Conservation (phyloP, 768 basidiomycete species). For the Crucibulum laeve region DNA sequence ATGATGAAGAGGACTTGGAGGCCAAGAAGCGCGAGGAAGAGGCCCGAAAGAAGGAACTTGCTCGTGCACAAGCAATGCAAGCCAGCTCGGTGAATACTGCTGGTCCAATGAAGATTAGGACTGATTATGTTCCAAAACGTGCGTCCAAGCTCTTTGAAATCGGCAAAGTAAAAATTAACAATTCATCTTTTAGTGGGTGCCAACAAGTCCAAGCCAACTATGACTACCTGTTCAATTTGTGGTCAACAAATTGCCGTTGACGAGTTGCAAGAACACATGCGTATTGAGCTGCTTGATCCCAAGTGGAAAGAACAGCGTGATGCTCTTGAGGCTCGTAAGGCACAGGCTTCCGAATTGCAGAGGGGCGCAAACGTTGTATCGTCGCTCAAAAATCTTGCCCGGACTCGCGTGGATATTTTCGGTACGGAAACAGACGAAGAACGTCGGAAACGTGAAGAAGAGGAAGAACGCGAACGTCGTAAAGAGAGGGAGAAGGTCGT, state of each 20-base stretch:
- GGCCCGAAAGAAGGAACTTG: constrained; percentile 65
- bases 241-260: constrained; percentile 96
- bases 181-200: constrained; percentile 46
- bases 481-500: constrained; percentile 93
- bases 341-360: constrained; percentile 82
- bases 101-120: constrained; percentile 90
- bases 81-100: constrained; percentile 63
- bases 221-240: constrained; percentile 90
- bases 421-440: constrained; percentile 94
- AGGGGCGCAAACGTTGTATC: constrained; percentile 92
- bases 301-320: constrained; percentile 97
- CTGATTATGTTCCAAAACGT: constrained; percentile 95
- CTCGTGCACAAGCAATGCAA: constrained; percentile 77
- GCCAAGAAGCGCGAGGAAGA: constrained; percentile 68
- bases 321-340: constrained; percentile 82
- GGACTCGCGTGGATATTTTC: constrained; percentile 96
- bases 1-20: constrained; percentile 68
- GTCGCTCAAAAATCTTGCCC: constrained; percentile 88
- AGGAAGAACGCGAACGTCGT: constrained; percentile 74
- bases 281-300: constrained; percentile 96
- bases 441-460: constrained; percentile 80
- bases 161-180: constrained; percentile 5
- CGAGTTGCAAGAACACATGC: constrained; percentile 96
- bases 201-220: constrained; percentile 60
- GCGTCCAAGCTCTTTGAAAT: constrained; percentile 25